phyloP scores from a whole-genome alignment of 2,329 filamentous ascomycete species.

The Blastomyces emzantsi region DNA sequence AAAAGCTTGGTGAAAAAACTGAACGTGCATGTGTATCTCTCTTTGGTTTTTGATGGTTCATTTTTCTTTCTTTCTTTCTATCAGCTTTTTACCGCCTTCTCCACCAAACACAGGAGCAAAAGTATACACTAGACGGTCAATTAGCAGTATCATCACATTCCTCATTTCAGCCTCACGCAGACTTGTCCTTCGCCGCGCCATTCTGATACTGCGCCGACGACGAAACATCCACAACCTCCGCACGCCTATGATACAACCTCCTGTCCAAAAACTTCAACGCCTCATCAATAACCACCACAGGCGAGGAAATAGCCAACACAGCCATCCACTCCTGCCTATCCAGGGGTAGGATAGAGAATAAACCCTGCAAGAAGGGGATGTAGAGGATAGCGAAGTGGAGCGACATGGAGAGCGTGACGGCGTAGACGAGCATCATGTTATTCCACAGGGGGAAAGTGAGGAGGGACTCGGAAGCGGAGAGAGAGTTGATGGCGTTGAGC shows the following conservation, averaged over 20 bases:
- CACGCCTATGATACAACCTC: neutral
- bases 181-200: neutral
- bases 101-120: neutral
- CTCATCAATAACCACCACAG: slow-evolving; percentile 55
- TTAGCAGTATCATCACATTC: neutral
- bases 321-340: slow-evolving; percentile 86
- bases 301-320: slow-evolving; percentile 76
- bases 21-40: neutral
- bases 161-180: neutral
- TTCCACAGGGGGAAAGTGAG: slow-evolving; percentile 92
- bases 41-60: neutral
- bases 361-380: slow-evolving; percentile 71
- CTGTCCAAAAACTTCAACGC: slow-evolving; percentile 1
- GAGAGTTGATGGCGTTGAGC: slow-evolving; percentile 97
- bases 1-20: neutral
- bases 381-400: slow-evolving; percentile 93
- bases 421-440: slow-evolving; percentile 97
- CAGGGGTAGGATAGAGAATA: slow-evolving; percentile 87
- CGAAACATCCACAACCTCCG: neutral
- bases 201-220: neutral
- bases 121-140: neutral
- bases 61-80: neutral
- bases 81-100: no score
- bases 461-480: slow-evolving; percentile 90
- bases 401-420: slow-evolving; percentile 84